Evolutionary conservation across 2,329 filamentous ascomycete species (phyloP), one percentile per base, ranked within the genome.

Genomic region (Microsporum canis): DNA sequence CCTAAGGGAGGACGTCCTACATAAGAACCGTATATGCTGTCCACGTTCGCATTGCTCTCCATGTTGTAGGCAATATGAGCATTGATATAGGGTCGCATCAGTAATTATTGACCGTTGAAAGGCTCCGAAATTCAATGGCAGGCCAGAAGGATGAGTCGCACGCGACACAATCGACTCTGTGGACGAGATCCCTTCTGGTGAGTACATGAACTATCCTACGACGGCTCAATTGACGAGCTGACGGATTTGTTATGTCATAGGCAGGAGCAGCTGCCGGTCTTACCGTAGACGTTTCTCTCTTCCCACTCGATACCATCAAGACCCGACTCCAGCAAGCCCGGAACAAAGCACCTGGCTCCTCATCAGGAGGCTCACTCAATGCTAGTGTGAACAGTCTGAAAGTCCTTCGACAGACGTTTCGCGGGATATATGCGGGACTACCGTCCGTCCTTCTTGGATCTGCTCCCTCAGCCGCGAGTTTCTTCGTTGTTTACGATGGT

Each of bases 261-360:
- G 90, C 94, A 67, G 94, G 94, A 74, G 94, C 86, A 71, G 79
- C 96, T 66, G 94, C 94, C 67, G 94, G 94, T 71, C 94, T 94
- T 56, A 95, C 91, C 12, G 94, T 97, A 75, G 94, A 99, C 82
- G 86, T 96, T 70, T 91, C 91, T 61, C 89, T 99, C 71, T 99
- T 89, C 79, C 94, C 94, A 0, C 90, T 99, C 80, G 95, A 99
- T 82, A 99, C 94, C 0, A 86, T 99, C 72, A 99, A 99, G 78
- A 99, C 95, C 49, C 91, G 94, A 14, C 89, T 99, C 5, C 94
- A 99, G 64, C 75, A 75, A 65, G 73, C 72, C 62, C 70, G 73
- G 61, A 49, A 60, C 17, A 53, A 51, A 17, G 14, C 38, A 27
- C 89, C 71, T 29, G 33, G 33, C 38, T 67, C 66, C 27, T 70